phyloP scores from a whole-genome alignment of 2,329 filamentous ascomycete species.

The Penicillium palitans region DNA sequence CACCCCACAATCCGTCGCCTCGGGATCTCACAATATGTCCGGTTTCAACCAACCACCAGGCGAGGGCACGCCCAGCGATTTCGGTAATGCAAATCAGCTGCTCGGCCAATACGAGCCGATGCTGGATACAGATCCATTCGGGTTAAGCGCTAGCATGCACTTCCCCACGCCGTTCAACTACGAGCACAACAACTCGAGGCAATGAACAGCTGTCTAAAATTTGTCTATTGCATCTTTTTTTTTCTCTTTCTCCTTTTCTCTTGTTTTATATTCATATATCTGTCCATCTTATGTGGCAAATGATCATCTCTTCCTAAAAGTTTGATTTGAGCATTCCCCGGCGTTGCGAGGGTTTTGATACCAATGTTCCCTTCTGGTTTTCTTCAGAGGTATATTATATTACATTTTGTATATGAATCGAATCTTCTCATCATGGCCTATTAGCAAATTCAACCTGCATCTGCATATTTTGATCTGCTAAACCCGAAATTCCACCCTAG shows the following conservation, averaged over 20 bases:
- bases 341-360: slow-evolving; percentile 37
- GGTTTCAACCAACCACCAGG: slow-evolving; percentile 40
- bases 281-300: slow-evolving; percentile 8
- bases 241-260: not conserved
- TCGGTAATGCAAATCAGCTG: slow-evolving; percentile 52
- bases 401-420: slow-evolving; percentile 11
- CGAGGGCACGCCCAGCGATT: slow-evolving; percentile 41
- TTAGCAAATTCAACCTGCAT: not conserved
- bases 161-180: slow-evolving; percentile 76
- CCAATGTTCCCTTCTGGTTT: slow-evolving; percentile 27
- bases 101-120: slow-evolving; percentile 79
- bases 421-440: not conserved
- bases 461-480: not conserved
- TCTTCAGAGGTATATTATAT: slow-evolving; percentile 14
- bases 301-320: slow-evolving; percentile 27
- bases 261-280: slow-evolving; percentile 8
- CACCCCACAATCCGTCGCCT: slow-evolving; percentile 45
- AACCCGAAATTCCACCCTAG: not conserved
- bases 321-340: slow-evolving; percentile 36
- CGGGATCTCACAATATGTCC: slow-evolving; percentile 47
- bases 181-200: slow-evolving; percentile 41
- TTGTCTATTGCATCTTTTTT: not conserved
- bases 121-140: slow-evolving; percentile 90
- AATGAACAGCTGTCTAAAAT: slow-evolving; percentile 18
- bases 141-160: slow-evolving; percentile 90